phyloP scores from a whole-genome alignment of 164 flowering plant genomes.

The Pachysandra terminalis region DNA sequence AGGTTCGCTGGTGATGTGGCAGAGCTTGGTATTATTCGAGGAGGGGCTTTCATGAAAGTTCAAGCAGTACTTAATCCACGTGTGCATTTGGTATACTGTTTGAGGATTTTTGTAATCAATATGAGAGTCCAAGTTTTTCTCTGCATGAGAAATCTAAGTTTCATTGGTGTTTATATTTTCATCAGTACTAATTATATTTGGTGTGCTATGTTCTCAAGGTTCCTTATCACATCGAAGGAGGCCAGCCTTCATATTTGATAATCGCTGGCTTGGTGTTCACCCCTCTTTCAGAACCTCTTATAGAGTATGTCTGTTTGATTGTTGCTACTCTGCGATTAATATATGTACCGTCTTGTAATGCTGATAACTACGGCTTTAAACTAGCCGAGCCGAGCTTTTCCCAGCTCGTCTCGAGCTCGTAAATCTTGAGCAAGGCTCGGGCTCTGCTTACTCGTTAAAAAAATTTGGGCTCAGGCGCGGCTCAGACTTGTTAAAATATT shows the following conservation, averaged over 20 bases:
- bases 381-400: too few relatives aligned
- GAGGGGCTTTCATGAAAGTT: constrained; percentile 65
- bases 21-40: constrained; percentile 83
- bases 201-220: constrained; percentile 43
- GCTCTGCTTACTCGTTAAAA: too few relatives aligned
- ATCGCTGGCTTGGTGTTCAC: constrained; percentile 96
- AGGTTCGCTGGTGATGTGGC: constrained; percentile 92
- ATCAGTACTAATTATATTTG: too few relatives aligned
- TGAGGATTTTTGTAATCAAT: background rate
- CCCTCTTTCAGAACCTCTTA: constrained; percentile 96
- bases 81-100: constrained; percentile 70
- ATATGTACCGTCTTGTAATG: too few relatives aligned
- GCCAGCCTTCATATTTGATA: constrained; percentile 88
- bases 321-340: too few relatives aligned
- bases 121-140: background rate
- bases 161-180: constrained; percentile 1
- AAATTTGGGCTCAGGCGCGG: too few relatives aligned
- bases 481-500: too few relatives aligned
- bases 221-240: constrained; percentile 88
- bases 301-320: constrained; percentile 86
- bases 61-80: constrained; percentile 65
- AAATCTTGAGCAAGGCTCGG: too few relatives aligned
- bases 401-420: too few relatives aligned
- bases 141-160: background rate
- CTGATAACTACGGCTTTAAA: too few relatives aligned